phyloP scores from a whole-genome alignment of 75 land plant genomes.

The Cryptomeria japonica region DNA sequence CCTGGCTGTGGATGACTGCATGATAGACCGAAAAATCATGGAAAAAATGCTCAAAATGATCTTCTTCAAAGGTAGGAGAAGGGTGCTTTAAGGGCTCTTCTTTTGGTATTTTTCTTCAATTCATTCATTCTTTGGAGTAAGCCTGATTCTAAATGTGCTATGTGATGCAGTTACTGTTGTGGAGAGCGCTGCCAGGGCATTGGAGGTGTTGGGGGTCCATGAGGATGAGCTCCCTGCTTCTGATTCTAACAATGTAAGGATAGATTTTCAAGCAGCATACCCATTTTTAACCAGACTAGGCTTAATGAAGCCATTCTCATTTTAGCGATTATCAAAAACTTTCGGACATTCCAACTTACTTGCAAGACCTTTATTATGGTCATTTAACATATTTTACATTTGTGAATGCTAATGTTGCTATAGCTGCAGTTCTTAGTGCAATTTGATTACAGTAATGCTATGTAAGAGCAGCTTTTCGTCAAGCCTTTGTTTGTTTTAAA shows the following conservation, averaged over 20 bases:
- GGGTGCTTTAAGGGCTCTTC: neutral
- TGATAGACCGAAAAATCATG: constrained; percentile 59
- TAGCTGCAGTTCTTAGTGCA: neutral
- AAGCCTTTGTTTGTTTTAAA: neutral
- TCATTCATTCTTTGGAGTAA: neutral
- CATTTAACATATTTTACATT: neutral
- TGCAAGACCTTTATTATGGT: neutral
- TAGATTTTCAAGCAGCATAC: neutral
- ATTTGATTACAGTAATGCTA: neutral
- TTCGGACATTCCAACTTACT: neutral
- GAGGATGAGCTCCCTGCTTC: neutral
- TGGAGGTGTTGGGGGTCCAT: constrained; percentile 48
- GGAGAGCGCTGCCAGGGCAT: constrained; percentile 63
- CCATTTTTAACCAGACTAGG: no score
- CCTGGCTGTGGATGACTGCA: constrained; percentile 72
- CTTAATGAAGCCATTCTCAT: no score
- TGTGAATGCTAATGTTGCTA: neutral
- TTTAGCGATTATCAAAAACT: no score
- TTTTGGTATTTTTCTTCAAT: neutral
- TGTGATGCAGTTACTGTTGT: constrained; percentile 59
- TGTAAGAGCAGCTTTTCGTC: neutral
- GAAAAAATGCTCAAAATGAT: constrained; percentile 61
- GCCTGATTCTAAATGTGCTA: neutral
- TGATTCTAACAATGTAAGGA: neutral
- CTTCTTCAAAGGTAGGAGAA: constrained; percentile 52